phyloP scores from a whole-genome alignment of 768 basidiomycete genomes.

The Tricholoma matsutake region DNA sequence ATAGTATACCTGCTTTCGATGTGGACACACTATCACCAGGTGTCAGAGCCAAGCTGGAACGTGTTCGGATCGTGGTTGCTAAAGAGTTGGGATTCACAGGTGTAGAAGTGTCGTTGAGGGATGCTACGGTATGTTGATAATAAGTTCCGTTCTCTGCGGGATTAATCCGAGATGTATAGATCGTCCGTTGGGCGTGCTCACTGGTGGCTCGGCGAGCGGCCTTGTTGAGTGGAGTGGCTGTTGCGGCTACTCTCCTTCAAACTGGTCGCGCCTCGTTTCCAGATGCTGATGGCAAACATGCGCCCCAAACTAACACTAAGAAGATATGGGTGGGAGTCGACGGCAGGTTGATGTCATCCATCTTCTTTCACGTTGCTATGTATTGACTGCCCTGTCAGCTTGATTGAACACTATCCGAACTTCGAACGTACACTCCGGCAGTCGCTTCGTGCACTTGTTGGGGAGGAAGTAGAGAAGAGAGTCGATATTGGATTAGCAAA shows the following conservation, averaged over 20 bases:
- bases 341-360: conserved; percentile 58
- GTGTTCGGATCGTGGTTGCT: conserved; percentile 58
- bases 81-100: conserved; percentile 57
- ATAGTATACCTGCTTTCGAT: conserved; percentile 35
- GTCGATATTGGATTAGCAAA: conserved; percentile 92
- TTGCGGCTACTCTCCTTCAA: conserved; percentile 83
- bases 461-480: conserved; percentile 72
- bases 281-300: conserved; percentile 31
- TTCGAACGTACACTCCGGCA: conserved; percentile 75
- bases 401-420: conserved; percentile 90
- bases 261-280: conserved; percentile 63
- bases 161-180: conserved; percentile 36
- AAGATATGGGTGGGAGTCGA: conserved; percentile 86
- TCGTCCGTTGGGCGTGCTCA: conserved; percentile 77
- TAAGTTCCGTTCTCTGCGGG: background rate
- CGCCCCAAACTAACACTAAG: conserved; percentile 33
- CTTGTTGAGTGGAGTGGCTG: conserved; percentile 77
- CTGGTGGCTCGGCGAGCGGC: conserved; percentile 83
- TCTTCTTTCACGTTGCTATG: background rate
- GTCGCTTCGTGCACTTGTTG: conserved; percentile 73
- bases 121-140: conserved; percentile 47
- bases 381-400: conserved; percentile 38
- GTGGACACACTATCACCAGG: conserved; percentile 27
- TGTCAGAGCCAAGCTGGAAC: conserved; percentile 41
- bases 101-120: conserved; percentile 52